Evolutionary conservation across 2,329 filamentous ascomycete genomes (phyloP).

Genomic region (Karstenula rhodostoma): DNA sequence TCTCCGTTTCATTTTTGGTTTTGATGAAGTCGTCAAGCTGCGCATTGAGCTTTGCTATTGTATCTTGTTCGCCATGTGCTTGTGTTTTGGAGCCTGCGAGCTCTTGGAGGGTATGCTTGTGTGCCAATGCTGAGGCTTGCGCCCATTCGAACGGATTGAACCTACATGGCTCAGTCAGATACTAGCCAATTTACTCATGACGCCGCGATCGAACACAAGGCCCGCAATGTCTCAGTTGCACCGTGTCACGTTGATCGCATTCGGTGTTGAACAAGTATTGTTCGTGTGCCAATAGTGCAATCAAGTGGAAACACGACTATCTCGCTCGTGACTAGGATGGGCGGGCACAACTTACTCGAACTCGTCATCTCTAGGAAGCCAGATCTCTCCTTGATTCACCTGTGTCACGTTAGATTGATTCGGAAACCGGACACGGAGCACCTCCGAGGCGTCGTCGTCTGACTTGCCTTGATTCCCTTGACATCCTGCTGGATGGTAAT

Average conservation of each 20-base stretch:
- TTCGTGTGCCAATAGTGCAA: not conserved
- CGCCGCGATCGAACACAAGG: not conserved
- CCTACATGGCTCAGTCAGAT: not conserved
- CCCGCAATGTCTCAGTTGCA: not conserved
- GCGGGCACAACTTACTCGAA: constrained; percentile 51
- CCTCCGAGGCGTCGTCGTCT: constrained; percentile 2
- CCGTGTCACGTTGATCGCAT: not conserved
- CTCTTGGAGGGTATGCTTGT: constrained; percentile 56
- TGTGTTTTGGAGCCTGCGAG: constrained; percentile 55
- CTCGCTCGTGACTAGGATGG: constrained; percentile 1
- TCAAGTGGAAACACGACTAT: not conserved
- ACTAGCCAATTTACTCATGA: not conserved
- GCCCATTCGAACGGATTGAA: constrained; percentile 77
- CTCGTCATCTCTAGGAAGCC: constrained; percentile 63
- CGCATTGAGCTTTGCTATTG: constrained; percentile 65
- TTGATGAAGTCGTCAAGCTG: constrained; percentile 72
- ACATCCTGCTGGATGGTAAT: constrained; percentile 70
- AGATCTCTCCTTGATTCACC: constrained; percentile 70
- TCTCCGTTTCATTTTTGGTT: constrained; percentile 73
- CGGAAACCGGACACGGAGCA: constrained; percentile 3
- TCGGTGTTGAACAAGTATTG: not conserved
- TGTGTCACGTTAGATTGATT: constrained; percentile 30
- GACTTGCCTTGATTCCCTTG: constrained; percentile 71
- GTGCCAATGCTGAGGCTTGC: constrained; percentile 62
- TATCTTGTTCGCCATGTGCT: constrained; percentile 60